Conservation (phyloP, 352 stramenopile genomes). For the Phytophthora ohioensis region DNA sequence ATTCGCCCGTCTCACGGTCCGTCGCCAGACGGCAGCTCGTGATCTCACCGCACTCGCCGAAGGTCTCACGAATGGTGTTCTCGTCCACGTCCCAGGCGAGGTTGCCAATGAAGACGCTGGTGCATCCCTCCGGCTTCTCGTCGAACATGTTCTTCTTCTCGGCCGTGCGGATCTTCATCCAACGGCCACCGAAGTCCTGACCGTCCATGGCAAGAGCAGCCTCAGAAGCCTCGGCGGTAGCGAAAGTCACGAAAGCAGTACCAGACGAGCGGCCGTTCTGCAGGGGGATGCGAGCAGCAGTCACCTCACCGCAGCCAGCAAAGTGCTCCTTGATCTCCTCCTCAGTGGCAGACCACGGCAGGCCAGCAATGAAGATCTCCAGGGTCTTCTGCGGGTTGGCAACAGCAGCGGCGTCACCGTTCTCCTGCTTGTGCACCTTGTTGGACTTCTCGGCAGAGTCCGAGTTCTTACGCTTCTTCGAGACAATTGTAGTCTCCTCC, state of each 20-base stretch:
- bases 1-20: slow-evolving; percentile 97
- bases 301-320: slow-evolving; percentile 91
- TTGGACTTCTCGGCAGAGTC: slow-evolving; percentile 64
- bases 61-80: slow-evolving; percentile 92
- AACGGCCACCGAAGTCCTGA: slow-evolving; percentile 94
- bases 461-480: slow-evolving; percentile 89
- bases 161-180: slow-evolving; percentile 95
- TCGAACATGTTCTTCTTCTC: slow-evolving; percentile 89
- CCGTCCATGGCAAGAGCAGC: slow-evolving; percentile 94
- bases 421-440: slow-evolving; percentile 82
- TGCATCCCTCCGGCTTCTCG: slow-evolving; percentile 95
- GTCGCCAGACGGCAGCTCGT: slow-evolving; percentile 94
- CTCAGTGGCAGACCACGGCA: slow-evolving; percentile 96
- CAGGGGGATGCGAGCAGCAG: slow-evolving; percentile 83
- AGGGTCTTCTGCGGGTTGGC: slow-evolving; percentile 57
- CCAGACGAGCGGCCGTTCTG: slow-evolving; percentile 92
- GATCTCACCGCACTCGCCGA: slow-evolving; percentile 97
- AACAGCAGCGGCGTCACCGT: slow-evolving; percentile 68
- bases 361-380: slow-evolving; percentile 92
- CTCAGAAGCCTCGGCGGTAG: slow-evolving; percentile 65
- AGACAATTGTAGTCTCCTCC: slow-evolving; percentile 72
- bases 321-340: slow-evolving; percentile 97
- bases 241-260: slow-evolving; percentile 97
- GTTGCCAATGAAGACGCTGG: slow-evolving; percentile 98
- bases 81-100: slow-evolving; percentile 97